Base-by-base conservation (phyloP, 2,329 filamentous ascomycete species). In the Beauveria sp. region DNA sequence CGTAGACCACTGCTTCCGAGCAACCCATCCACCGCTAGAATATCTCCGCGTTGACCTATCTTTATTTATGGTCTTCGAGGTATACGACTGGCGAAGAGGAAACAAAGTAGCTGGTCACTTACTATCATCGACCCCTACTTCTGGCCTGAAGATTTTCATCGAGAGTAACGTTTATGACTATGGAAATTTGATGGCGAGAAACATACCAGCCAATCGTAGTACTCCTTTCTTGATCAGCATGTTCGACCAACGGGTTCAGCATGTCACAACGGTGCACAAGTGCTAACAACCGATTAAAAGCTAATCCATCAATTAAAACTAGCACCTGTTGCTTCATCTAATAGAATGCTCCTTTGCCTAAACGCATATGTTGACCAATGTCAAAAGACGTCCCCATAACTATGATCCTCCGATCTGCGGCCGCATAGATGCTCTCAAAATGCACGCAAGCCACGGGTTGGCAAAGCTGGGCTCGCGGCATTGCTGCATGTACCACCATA, bases 51-150 rank as follows among this genome's bases (percentile, higher is more conserved):
- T 88, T 82, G 84, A 87, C 85, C 88, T 81, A 78, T 71, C 69
- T 38, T 24, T 24, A 26, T 76, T 80, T 72, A 88, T 91, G 89
- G 88, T 86, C 88, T 83, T 85, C 85, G 86, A 91, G 91, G 88
- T 96, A 96, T 87, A 96, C 89, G 86, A 86, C 84, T 93, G 85
- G 91, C 91, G 90, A 82, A 96, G 82, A 96, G 76, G 70, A 82
- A 95, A 77, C 71, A 73, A 69, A 75, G 75, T 71, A 72, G 71
- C 70, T 74, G 73, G 69, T 69, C 72, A 66, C 55, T 66, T 69
- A 71, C 74, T 79, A 75, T 83, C 78, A 83, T 77, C 71, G 75
- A 68, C 79, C 76, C 76, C 75, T 72, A 74, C 76, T 76, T 82
- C 88, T 92, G 80, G 80, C 87, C 88, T 86, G 89, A 90, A 93